phyloP scores from a whole-genome alignment of 495 filamentous ascomycete species.

The Penicillium parvum region DNA sequence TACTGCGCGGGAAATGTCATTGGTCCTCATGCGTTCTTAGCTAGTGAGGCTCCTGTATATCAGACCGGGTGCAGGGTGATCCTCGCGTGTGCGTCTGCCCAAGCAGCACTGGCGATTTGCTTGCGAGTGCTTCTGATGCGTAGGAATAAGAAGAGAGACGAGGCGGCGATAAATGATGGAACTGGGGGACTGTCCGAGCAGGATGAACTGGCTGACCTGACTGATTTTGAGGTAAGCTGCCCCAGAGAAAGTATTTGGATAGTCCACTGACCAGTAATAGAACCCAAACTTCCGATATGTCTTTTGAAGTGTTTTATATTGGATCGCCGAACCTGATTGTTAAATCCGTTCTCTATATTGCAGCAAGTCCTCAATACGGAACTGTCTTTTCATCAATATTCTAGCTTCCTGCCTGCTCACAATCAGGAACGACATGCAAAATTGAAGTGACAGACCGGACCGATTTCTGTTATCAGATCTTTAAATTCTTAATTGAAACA shows the following conservation, averaged over 20 bases:
- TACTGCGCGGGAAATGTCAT: constrained; percentile 36
- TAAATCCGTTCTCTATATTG: too few relatives aligned
- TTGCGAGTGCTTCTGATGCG: constrained; percentile 13
- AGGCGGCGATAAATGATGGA: background rate
- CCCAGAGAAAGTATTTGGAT: background rate
- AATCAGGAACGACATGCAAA: too few relatives aligned
- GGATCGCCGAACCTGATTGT: too few relatives aligned
- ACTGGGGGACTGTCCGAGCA: background rate
- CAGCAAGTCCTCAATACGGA: too few relatives aligned
- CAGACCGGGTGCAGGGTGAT: constrained; percentile 34
- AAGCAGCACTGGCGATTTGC: constrained; percentile 11
- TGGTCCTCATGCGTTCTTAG: constrained; percentile 34
- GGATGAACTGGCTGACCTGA: constrained; percentile 18
- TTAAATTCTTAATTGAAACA: background rate
- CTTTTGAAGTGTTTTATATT: constrained; percentile 7
- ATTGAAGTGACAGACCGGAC: too few relatives aligned
- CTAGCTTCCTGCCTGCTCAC: too few relatives aligned
- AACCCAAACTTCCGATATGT: constrained; percentile 22
- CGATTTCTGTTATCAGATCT: too few relatives aligned
- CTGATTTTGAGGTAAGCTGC: constrained; percentile 21
- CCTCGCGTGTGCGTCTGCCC: constrained; percentile 22
- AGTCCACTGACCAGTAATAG: constrained; percentile 6
- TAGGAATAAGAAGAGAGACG: constrained; percentile 19
- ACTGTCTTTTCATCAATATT: too few relatives aligned
- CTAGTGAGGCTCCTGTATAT: constrained; percentile 31